Evolutionary conservation across 768 basidiomycete genomes (phyloP), one percentile per base, ranked within the genome.

Genomic region (Podaxis rugospora): DNA sequence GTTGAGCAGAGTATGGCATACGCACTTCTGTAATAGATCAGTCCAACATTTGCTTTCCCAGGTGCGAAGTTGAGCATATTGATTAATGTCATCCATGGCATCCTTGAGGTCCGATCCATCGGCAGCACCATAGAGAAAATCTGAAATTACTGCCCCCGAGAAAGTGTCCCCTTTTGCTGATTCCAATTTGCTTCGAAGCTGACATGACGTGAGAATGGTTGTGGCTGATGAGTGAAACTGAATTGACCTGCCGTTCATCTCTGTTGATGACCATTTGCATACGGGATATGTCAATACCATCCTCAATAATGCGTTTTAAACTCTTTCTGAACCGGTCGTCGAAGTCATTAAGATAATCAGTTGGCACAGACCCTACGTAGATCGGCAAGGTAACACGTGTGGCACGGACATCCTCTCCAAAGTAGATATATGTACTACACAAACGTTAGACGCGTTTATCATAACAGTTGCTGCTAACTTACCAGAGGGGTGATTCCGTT

Each of bases 401-500:
- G 2, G 90, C 87, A 14, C 93, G 80, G 37, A 83, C 80, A 42
- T 91, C 88, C 67, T 93, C 87, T 62, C 83, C 83, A 66, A 98
- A 91, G 67, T 89, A 90, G 67, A 99, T 90, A 63, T 89, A 91
- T 9, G 91, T 88, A 74, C 92, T 93, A 65, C 23, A 58, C 11
- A 49, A 14, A 40, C 23, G 55, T 18, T 46, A 62, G 50, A 4
- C 40, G 11, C 18, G 9, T 51, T 55, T 2, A 55, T 27, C 11
- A 52, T 28, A 21, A 27, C 11, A 11, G 5, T 2, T 13, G 32
- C 0, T 36, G 47, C 32, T 18, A 18, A 69, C 81, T 44, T 65
- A 92, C 93, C 94, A 97, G 54, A 92, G 80, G 0, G 97, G 97
- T 51, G 88, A 85, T 65, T 94, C 87, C 55, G 89, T 90, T 73